These are phyloP conservation scores for Xylaria sp. DNA, from an alignment of 2,329 filamentous ascomycete genomes.

Conservation along the genomic window DNA sequence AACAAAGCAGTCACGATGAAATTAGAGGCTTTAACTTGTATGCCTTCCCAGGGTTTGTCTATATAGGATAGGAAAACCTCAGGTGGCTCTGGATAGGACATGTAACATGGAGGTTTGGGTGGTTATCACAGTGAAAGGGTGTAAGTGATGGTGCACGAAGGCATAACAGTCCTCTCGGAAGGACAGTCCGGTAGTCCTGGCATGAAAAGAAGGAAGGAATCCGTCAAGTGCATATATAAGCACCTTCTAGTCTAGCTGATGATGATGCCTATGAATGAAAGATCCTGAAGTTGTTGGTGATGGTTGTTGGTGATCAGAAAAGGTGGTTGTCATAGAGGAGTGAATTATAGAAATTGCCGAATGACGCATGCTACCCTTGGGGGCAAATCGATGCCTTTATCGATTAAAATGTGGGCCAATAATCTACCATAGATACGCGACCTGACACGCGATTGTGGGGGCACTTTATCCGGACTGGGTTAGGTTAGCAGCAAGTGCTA, in stretches of 20 bases:
- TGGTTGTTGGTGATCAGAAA: not conserved
- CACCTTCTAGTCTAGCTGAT: not conserved
- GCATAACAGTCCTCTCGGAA: not conserved
- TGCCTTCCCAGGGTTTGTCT: not conserved
- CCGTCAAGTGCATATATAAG: not conserved
- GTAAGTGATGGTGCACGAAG: not conserved
- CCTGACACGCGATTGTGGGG: not conserved
- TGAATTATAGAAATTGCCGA: not conserved
- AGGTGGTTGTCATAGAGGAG: not conserved
- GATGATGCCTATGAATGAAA: not conserved
- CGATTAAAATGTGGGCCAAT: conserved; percentile 1
- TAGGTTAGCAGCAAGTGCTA: not conserved
- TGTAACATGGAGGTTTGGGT: not conserved
- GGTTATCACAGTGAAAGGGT: not conserved
- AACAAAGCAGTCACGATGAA: not conserved
- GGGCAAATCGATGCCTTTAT: not conserved
- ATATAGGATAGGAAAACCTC: not conserved
- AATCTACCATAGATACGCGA: not conserved
- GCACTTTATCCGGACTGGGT: not conserved
- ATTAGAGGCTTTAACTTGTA: not conserved
- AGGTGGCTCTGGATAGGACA: not conserved
- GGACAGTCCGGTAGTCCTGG: not conserved
- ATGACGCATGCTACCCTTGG: conserved; percentile 9
- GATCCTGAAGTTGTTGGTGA: not conserved
- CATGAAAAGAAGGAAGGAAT: not conserved